A percentile compares a stretch with the other conserved stretches of the same genome.
phyloP scores from a whole-genome alignment of 768 basidiomycete genomes.

The Candolleomyces aberdarensis region DNA sequence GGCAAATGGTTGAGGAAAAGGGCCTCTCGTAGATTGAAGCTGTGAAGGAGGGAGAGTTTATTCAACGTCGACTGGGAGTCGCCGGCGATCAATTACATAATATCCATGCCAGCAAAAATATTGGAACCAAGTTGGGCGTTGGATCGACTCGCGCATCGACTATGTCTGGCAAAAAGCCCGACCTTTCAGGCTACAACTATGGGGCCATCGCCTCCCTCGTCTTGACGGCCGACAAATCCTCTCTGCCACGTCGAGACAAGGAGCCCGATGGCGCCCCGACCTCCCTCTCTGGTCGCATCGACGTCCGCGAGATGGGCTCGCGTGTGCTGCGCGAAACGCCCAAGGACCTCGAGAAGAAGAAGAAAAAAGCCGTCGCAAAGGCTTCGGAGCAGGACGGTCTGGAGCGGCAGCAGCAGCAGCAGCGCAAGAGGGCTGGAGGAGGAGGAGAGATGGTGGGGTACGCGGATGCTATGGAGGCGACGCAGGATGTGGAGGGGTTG shows the following conservation, averaged over 20 bases:
- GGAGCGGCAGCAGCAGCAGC: constrained; percentile 52
- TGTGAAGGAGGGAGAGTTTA: too few species aligned
- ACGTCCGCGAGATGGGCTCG: constrained; percentile 90
- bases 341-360: constrained; percentile 93
- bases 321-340: constrained; percentile 79
- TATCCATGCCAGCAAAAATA: too few species aligned
- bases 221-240: constrained; percentile 84
- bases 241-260: constrained; percentile 84
- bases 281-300: constrained; percentile 86
- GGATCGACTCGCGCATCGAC: not conserved
- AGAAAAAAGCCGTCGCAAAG: constrained; percentile 66
- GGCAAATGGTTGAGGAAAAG: too few species aligned
- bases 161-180: constrained; percentile 56
- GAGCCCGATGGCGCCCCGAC: constrained; percentile 97
- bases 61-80: too few species aligned
- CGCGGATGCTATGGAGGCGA: constrained; percentile 90
- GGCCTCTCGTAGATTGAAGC: too few species aligned
- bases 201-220: constrained; percentile 92
- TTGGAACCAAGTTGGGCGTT: too few species aligned
- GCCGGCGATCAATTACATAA: too few species aligned
- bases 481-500: constrained; percentile 89
- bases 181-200: constrained; percentile 94
- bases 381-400: constrained; percentile 44
- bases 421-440: constrained; percentile 56
- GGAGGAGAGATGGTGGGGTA: constrained; percentile 58